Evolutionary conservation across 2,329 filamentous ascomycete genomes (phyloP), one percentile per base, ranked within the genome.

Genomic region (Botrytis deweyae): DNA sequence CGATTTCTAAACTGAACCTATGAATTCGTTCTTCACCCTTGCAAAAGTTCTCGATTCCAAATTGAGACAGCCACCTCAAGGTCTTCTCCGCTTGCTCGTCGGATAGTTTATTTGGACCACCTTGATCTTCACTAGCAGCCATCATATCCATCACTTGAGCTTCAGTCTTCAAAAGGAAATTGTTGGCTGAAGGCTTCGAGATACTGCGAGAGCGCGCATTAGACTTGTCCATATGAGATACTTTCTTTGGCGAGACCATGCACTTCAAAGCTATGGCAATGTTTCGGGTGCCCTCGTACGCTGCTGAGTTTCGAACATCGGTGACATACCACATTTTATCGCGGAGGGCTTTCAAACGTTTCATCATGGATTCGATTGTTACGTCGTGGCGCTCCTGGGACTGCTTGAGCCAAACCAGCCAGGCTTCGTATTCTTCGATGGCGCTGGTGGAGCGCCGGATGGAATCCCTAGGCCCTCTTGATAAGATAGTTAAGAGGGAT

Each of bases 271-370:
- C 96, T 74, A 93, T 88, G 9, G 94, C 93, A 65, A 98, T 91
- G 76, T 95, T 93, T 74, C 91, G 91, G 58, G 93, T 94, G 78
- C 97, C 92, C 75, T 96, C 93, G 79, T 98, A 98, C 16, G 91
- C 90, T 67, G 91, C 92, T 6, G 96, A 98, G 79, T 95, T 95
- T 76, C 93, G 92, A 42, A 98, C 95, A 81, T 98, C 94, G 1
- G 93, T 95, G 75, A 96, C 93, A 81, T 97, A 99, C 96, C 96
- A 99, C 93, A 98, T 97, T 86, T 98, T 98, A 81, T 97, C 93
- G 61, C 96, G 90, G 58, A 98, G 86, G 36, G 92, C 90, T 73
- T 91, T 89, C 55, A 96, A 86, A 8, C 89, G 89, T 74, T 87
- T 86, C 87, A 93, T 92, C 88, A 94, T 93, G 8, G 89, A 87